Base-by-base conservation (phyloP, 2,329 filamentous ascomycete species). In the Ceratocystiopsis sp. region DNA sequence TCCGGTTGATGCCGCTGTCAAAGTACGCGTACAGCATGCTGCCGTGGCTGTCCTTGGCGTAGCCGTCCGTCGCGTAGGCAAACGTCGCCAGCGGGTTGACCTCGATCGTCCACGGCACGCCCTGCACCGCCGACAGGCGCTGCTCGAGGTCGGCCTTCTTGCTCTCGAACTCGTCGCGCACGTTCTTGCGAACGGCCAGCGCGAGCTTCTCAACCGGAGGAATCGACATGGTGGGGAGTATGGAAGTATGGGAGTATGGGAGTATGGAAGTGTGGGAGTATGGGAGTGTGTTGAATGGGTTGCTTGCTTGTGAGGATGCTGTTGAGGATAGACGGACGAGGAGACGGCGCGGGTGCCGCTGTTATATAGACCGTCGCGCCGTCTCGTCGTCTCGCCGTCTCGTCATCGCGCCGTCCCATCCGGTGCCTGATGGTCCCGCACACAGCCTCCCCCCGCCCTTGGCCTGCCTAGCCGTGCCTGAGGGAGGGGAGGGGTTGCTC, bases 81-180 rank as follows among this genome's bases (percentile, higher is more conserved):
- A 29, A 29, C 7, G 25, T 29, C 7, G 25, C 25, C 25, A 29
- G 25, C 17, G 66, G 62, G 48, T 67, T 61, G 50, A 68, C 59
- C 9, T 69, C 63, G 32, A 71, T 56, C 7, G 62, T 70, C 69
- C 69, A 75, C 9, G 59, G 35, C 34, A 57, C 55, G n/a, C 65
- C 67, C 3, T 73, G 60, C 37, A 63, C 38, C 0, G 60, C 58
- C 0, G 65, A 66, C 36, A 73, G 50, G 43, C 62, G 53, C 42
- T 60, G 53, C 52, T 70, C 67, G 14, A 63, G 48, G 3, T 60
- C 63, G 0, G 48, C 53, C 50, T 66, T 70, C 44, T 34, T 34
- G 33, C 4, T 14, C 11, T 34, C 33, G 13, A 34, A 34, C 33
- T 34, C 15, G 33, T 34, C 33, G 33, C 33, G 33, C 33, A 34